A percentile compares a stretch with the other conserved stretches of the same genome.
These are phyloP conservation scores for Brasenia schreberi DNA, from an alignment of 164 flowering plant genomes.

Conservation along the genomic window DNA sequence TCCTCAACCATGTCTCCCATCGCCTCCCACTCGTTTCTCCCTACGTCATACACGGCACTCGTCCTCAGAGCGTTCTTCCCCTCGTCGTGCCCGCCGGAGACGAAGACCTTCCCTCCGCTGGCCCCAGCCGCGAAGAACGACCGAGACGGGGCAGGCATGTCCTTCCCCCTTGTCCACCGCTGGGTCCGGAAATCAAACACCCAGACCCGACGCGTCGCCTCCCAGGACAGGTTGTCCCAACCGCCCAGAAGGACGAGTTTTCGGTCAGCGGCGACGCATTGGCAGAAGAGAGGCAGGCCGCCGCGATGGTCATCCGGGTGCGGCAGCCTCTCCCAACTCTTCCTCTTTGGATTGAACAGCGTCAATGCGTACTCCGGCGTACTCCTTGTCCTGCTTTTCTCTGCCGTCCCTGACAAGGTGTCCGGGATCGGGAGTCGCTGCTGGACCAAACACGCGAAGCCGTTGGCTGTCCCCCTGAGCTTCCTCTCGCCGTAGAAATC, in stretches of 20 bases:
- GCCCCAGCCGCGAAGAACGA: constrained; percentile 21
- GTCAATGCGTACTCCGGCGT: constrained; percentile 14
- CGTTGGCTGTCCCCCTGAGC: constrained; percentile 6
- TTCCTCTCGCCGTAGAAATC: constrained; percentile 9
- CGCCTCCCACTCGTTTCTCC: neutral
- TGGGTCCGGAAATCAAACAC: constrained; percentile 9
- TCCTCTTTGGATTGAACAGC: constrained; percentile 7
- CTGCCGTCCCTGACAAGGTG: neutral
- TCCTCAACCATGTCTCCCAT: neutral
- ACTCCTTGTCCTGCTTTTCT: neutral
- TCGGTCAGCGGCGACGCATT: constrained; percentile 15
- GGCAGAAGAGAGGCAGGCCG: constrained; percentile 21
- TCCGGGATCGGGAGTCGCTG: constrained; percentile 5
- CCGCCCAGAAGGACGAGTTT: constrained; percentile 24
- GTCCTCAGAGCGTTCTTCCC: constrained; percentile 18
- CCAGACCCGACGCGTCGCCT: constrained; percentile 16
- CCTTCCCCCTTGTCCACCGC: constrained; percentile 14
- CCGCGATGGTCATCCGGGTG: neutral
- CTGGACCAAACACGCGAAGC: constrained; percentile 30
- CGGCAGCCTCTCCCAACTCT: constrained; percentile 12
- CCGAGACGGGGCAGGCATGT: constrained; percentile 14
- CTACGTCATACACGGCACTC: neutral
- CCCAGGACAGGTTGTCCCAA: constrained; percentile 22
- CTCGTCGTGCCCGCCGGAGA: constrained; percentile 23
- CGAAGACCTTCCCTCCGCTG: constrained; percentile 2